A percentile compares a stretch with the other conserved stretches of the same genome.
These are phyloP conservation scores for Sporobolomyces roseus DNA, from an alignment of 768 basidiomycete species.

Conservation along the genomic window DNA sequence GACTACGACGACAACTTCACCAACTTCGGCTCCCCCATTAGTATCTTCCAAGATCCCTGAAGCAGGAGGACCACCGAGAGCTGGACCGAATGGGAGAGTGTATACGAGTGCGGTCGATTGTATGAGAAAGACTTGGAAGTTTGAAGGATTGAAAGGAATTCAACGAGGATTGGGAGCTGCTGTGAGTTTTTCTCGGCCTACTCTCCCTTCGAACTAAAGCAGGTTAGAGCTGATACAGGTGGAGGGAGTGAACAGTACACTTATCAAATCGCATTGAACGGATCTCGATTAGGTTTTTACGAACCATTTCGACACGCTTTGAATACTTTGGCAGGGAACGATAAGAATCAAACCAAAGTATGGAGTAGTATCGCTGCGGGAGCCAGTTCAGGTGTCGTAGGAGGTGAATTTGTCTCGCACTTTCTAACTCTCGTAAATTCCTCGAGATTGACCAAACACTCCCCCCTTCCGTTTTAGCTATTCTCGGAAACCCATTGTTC, in stretches of 20 bases:
- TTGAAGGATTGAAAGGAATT: conserved; percentile 54
- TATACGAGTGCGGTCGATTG: conserved; percentile 89
- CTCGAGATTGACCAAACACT: not conserved
- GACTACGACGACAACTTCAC: too few species aligned
- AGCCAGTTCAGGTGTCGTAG: conserved; percentile 82
- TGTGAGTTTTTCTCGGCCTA: conserved; percentile 53
- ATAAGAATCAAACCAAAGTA: conserved; percentile 64
- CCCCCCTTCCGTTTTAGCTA: conserved; percentile 35
- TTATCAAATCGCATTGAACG: conserved; percentile 57
- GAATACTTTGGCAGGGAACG: conserved; percentile 64
- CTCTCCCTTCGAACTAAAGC: not conserved
- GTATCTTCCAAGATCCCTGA: conserved; percentile 47
- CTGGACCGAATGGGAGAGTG: conserved; percentile 55
- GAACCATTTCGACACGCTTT: conserved; percentile 75
- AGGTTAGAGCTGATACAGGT: not conserved
- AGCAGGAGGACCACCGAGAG: conserved; percentile 43
- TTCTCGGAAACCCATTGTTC: conserved; percentile 82
- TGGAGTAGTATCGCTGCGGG: conserved; percentile 79
- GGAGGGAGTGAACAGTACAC: conserved; percentile 58
- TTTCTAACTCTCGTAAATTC: not conserved
- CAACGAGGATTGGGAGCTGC: conserved; percentile 89
- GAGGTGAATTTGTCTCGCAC: conserved; percentile 59
- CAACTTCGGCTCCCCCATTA: not conserved
- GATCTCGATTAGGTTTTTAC: conserved; percentile 67
- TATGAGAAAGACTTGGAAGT: conserved; percentile 50